Percentiles rank a stretch among this genome's conserved stretches.
phyloP scores from a whole-genome alignment of 176 grass and related monocot genomes.

The Musa beccarii region DNA sequence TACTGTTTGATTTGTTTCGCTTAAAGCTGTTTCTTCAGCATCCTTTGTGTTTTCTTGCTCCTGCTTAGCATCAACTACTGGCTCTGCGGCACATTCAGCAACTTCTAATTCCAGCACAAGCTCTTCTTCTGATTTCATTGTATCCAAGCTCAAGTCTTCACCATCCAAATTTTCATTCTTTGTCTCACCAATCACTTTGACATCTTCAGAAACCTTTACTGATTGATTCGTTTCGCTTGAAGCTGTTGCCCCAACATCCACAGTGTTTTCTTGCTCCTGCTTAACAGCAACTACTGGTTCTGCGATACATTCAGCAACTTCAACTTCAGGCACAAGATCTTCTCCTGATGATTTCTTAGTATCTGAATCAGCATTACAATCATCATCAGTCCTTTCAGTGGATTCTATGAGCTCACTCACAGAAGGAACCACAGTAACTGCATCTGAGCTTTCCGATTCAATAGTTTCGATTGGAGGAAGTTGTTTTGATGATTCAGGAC shows the following conservation, averaged over 20 bases:
- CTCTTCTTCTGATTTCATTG: too few relatives aligned
- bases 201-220: background rate
- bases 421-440: background rate
- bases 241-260: background rate
- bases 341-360: background rate
- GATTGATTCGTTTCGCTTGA: background rate
- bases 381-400: background rate
- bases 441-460: background rate
- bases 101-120: too few relatives aligned
- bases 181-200: background rate
- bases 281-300: too few relatives aligned
- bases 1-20: background rate
- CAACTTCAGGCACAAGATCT: background rate
- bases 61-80: too few relatives aligned
- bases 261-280: background rate
- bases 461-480: background rate
- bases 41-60: background rate
- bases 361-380: background rate
- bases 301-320: too few relatives aligned
- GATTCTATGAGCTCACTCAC: background rate
- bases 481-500: background rate
- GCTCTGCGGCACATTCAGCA: too few relatives aligned
- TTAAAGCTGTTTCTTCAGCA: background rate
- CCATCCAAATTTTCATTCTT: conserved; percentile 2
- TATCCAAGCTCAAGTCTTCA: background rate